Percentiles rank a stretch among this genome's conserved stretches.
phyloP scores from a whole-genome alignment of 2,329 filamentous ascomycete genomes.

The Didymella glomerata region DNA sequence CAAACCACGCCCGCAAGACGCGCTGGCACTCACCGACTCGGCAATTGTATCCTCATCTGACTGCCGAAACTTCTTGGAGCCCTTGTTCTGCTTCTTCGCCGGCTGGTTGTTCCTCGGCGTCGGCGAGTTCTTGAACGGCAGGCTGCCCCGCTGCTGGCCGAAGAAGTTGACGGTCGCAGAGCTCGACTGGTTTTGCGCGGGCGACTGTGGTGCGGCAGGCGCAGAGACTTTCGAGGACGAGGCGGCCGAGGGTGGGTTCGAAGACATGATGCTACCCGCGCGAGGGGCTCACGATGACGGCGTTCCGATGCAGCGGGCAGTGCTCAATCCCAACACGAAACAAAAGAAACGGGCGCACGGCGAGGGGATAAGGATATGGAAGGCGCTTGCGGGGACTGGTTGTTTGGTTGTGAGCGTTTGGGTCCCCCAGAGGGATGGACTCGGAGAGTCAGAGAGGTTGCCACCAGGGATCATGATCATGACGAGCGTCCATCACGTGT shows the following conservation, averaged over 20 bases:
- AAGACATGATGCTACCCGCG: constrained; percentile 53
- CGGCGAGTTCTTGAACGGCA: constrained; percentile 49
- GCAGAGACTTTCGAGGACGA: constrained; percentile 54
- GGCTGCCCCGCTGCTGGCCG: constrained; percentile 55
- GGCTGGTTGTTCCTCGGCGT: constrained; percentile 78
- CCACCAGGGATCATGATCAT: constrained; percentile 11
- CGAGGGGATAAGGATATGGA: constrained; percentile 3
- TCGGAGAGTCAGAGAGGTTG: constrained; percentile 37
- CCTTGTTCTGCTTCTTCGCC: constrained; percentile 82
- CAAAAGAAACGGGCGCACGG: constrained; percentile 14
- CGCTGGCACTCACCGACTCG: constrained; percentile 69
- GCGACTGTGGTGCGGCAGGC: constrained; percentile 51
- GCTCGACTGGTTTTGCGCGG: constrained; percentile 55
- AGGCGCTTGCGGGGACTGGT: not conserved
- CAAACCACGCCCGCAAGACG: not conserved
- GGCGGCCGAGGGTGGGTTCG: constrained; percentile 53
- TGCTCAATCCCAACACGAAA: constrained; percentile 1
- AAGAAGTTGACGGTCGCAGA: constrained; percentile 55
- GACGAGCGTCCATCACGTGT: constrained; percentile 17
- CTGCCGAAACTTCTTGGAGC: constrained; percentile 75
- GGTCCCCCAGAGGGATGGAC: constrained; percentile 45
- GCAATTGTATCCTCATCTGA: constrained; percentile 88
- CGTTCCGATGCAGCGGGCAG: constrained; percentile 14
- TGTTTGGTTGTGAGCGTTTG: constrained; percentile 29
- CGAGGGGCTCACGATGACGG: constrained; percentile 38